phyloP scores from a whole-genome alignment of 257 asterid species.

The Solanum chmielewskii region DNA sequence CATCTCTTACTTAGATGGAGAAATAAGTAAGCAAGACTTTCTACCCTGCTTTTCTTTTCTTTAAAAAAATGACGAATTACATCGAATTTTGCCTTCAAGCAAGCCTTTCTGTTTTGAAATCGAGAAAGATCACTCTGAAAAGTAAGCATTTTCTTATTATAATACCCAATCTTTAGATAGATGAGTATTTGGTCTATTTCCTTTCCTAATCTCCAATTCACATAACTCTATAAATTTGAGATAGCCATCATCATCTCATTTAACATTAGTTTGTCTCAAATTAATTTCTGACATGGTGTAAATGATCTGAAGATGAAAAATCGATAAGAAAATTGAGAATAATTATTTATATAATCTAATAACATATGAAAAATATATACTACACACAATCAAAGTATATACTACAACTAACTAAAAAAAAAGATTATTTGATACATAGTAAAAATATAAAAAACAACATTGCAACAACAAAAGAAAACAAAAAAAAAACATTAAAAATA shows the following conservation, averaged over 20 bases:
- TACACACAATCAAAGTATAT: background rate
- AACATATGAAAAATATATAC: background rate
- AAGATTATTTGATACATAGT: background rate
- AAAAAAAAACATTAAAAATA: too few species aligned
- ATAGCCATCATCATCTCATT: background rate
- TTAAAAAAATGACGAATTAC: too few species aligned
- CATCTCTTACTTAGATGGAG: too few species aligned
- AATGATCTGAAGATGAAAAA: background rate
- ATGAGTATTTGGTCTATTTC: background rate
- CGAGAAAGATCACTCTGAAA: too few species aligned
- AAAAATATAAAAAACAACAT: background rate
- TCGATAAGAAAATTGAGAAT: background rate
- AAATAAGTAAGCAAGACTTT: too few species aligned
- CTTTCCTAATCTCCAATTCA: background rate
- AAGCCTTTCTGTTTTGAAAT: too few species aligned
- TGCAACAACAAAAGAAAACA: background rate
- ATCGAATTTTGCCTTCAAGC: too few species aligned
- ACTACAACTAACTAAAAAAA: background rate
- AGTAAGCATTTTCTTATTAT: too few species aligned
- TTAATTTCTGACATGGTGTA: background rate
- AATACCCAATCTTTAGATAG: background rate
- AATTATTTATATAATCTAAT: too few species aligned
- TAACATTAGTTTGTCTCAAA: background rate
- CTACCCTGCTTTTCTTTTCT: too few species aligned
- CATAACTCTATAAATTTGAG: background rate